A percentile compares a stretch with the other conserved stretches of the same genome.
Evolutionary conservation across 169 alveolate genomes (phyloP).

Genomic region (Cryptosporidium ubiquitum): DNA sequence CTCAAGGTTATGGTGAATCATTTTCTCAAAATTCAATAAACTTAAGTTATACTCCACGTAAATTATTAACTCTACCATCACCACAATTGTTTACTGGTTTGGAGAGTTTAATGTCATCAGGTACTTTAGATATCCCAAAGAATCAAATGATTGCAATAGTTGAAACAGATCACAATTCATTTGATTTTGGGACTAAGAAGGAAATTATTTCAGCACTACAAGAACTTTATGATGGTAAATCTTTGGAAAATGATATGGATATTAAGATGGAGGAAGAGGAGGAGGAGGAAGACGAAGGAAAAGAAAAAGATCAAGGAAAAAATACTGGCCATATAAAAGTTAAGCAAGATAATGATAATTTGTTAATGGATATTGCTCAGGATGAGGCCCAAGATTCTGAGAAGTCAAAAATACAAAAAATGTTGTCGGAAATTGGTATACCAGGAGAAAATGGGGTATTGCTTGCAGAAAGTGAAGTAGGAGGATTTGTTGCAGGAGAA

Average conservation of each 20-base stretch:
- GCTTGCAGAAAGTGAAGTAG: constrained; percentile 81
- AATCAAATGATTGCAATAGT: constrained; percentile 87
- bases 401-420: neutral
- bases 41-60: constrained; percentile 93
- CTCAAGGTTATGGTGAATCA: constrained; percentile 88
- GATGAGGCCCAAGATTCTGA: neutral
- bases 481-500: constrained; percentile 90
- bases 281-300: neutral
- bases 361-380: neutral
- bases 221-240: constrained; percentile 22
- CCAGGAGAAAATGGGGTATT: constrained; percentile 78
- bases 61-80: constrained; percentile 88
- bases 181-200: constrained; percentile 77
- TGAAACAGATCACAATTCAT: constrained; percentile 90
- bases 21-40: constrained; percentile 88
- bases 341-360: neutral
- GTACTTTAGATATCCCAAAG: constrained; percentile 73
- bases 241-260: neutral
- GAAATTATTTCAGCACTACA: constrained; percentile 29
- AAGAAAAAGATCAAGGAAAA: neutral
- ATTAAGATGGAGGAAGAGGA: neutral
- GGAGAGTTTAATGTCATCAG: constrained; percentile 76
- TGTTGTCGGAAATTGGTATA: constrained; percentile 25
- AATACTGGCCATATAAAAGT: neutral
- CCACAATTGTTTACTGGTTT: constrained; percentile 80